These are phyloP conservation scores for Rosa hybrid DNA, from an alignment of 331 rosid species.

Conservation along the genomic window DNA sequence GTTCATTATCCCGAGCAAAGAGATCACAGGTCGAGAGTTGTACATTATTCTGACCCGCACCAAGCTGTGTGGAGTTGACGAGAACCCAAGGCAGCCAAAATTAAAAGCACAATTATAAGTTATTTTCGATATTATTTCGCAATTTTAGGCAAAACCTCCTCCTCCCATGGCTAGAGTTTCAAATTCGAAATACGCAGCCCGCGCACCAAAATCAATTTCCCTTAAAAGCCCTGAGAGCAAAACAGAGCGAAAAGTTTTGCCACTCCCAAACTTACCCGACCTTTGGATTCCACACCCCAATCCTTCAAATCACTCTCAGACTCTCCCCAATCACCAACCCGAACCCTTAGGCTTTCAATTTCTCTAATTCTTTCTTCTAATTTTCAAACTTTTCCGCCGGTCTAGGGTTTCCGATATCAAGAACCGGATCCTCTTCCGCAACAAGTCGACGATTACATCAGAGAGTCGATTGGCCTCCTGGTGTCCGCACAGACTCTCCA, in stretches of 20 bases:
- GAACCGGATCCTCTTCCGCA: slow-evolving; percentile 51
- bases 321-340: neutral
- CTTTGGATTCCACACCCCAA: slow-evolving; percentile 7
- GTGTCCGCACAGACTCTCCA: slow-evolving; percentile 56
- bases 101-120: too few species aligned
- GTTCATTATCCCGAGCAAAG: too few species aligned
- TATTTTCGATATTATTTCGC: too few species aligned
- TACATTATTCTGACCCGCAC: too few species aligned
- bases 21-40: too few species aligned
- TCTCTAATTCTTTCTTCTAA: neutral
- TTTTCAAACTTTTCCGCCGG: neutral
- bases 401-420: slow-evolving; percentile 23
- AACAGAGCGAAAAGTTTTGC: neutral
- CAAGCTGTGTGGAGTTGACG: too few species aligned
- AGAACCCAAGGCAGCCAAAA: too few species aligned
- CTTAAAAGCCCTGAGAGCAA: neutral
- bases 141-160: too few species aligned
- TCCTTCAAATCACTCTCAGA: slow-evolving; percentile 3
- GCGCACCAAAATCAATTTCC: neutral
- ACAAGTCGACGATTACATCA: slow-evolving; percentile 54
- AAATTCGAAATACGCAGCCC: neutral
- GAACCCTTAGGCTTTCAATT: neutral
- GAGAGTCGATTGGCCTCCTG: slow-evolving; percentile 73
- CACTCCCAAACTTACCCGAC: neutral
- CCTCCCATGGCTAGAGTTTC: neutral